phyloP scores from a whole-genome alignment of 768 basidiomycete species.

The Lenzites betulinus region DNA sequence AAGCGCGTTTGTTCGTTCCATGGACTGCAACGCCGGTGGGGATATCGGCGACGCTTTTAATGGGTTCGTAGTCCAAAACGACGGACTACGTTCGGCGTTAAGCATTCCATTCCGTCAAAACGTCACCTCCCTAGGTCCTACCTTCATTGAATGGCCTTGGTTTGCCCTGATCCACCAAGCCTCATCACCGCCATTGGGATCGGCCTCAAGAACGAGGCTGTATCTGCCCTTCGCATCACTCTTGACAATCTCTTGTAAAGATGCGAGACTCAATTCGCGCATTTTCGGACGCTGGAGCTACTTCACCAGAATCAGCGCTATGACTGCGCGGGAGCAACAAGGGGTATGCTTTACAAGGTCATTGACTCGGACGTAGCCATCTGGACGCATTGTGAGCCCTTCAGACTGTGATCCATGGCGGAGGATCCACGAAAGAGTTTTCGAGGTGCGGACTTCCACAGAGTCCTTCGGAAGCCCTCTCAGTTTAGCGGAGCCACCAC shows the following conservation, averaged over 20 bases:
- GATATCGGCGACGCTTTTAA: conserved; percentile 60
- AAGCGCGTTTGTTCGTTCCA: conserved; percentile 70
- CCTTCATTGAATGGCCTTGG: conserved; percentile 88
- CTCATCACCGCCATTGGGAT: conserved; percentile 34
- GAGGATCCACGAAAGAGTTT: conserved; percentile 89
- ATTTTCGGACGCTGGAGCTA: conserved; percentile 76
- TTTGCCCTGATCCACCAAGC: conserved; percentile 90
- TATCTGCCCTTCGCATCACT: conserved; percentile 69
- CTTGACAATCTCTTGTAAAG: conserved; percentile 63
- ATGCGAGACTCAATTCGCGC: conserved; percentile 53
- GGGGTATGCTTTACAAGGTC: conserved; percentile 71
- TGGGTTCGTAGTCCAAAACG: conserved; percentile 64
- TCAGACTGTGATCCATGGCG: conserved; percentile 85
- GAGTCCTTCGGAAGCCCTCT: conserved; percentile 63
- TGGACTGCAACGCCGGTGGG: conserved; percentile 77
- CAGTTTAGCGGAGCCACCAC: conserved; percentile 42
- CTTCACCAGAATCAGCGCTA: conserved; percentile 17
- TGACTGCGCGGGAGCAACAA: background rate
- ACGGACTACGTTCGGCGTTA: conserved; percentile 58
- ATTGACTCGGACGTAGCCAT: conserved; percentile 82
- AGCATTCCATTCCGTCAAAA: background rate
- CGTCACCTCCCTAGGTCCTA: conserved; percentile 28
- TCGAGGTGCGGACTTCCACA: conserved; percentile 72
- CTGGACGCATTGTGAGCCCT: conserved; percentile 71
- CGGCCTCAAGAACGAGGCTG: conserved; percentile 55